phyloP scores from a whole-genome alignment of 371 early-diverging fungal species.

The Mucor racemosus region DNA sequence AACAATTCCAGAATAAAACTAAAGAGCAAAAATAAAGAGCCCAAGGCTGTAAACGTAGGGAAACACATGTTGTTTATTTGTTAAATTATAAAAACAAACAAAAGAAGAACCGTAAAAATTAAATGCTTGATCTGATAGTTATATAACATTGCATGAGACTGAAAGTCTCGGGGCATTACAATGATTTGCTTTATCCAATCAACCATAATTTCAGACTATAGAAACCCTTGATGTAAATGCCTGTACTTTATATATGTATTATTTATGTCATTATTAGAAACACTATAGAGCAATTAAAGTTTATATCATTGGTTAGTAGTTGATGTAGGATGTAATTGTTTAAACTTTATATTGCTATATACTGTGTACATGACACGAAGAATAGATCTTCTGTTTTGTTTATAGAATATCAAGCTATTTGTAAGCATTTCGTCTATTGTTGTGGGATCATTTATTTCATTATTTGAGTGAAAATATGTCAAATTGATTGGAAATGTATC shows the following conservation, averaged over 20 bases:
- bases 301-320: background rate
- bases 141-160: slow-evolving; percentile 1
- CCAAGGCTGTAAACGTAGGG: slow-evolving; percentile 2
- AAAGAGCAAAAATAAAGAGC: slow-evolving; percentile 5
- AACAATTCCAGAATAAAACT: slow-evolving; percentile 3
- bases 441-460: background rate
- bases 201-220: background rate
- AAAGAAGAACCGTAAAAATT: background rate
- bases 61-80: background rate
- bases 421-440: too few relatives aligned
- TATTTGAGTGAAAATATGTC: background rate
- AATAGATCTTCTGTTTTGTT: background rate
- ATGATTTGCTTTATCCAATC: background rate
- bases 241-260: background rate
- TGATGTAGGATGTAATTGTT: background rate
- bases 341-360: background rate
- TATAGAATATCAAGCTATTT: too few relatives aligned
- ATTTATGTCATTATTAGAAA: slow-evolving; percentile 10
- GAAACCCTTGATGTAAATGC: slow-evolving; percentile 2
- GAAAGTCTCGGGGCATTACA: slow-evolving; percentile 11
- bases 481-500: background rate
- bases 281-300: background rate
- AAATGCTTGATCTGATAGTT: background rate
- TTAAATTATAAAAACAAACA: slow-evolving; percentile 1
- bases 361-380: background rate